These are phyloP conservation scores for Massarina eburnea DNA, from an alignment of 2,329 filamentous ascomycete genomes.

Conservation along the genomic window DNA sequence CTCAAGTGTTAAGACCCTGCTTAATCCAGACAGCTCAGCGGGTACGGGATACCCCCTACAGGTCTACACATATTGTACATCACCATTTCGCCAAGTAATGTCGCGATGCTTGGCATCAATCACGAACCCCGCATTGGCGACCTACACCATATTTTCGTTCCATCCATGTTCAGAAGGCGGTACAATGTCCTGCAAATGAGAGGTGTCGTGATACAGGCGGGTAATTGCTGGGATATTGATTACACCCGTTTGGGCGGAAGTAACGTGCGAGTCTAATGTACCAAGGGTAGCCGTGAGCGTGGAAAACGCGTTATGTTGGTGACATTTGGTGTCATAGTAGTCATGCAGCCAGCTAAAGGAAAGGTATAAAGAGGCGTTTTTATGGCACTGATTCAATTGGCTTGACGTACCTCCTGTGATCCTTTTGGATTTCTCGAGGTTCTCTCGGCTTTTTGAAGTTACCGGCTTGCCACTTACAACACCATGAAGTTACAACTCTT, in stretches of 20 bases:
- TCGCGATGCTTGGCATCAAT: constrained; percentile 29
- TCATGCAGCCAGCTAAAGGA: neutral
- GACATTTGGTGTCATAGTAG: neutral
- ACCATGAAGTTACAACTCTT: constrained; percentile 24
- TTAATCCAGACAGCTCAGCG: too few species aligned
- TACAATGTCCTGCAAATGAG: neutral
- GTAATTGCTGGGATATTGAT: constrained; percentile 3
- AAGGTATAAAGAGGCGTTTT: constrained; percentile 3
- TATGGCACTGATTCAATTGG: neutral
- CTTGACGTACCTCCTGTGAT: neutral
- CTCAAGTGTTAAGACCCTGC: too few species aligned
- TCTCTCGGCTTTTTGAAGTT: neutral
- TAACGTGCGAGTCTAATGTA: neutral
- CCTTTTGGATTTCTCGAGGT: neutral
- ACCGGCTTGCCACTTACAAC: neutral
- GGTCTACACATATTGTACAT: constrained; percentile 7
- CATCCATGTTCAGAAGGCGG: neutral
- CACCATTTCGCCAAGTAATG: constrained; percentile 21
- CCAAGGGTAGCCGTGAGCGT: neutral
- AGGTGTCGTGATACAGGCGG: neutral
- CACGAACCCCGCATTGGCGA: constrained; percentile 17
- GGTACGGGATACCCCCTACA: too few species aligned
- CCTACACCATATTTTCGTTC: constrained; percentile 9
- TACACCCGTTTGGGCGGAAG: neutral
- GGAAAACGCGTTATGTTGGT: neutral